Evolutionary conservation across 768 basidiomycete genomes (phyloP), one percentile per base, ranked within the genome.

Genomic region (Amanita subjunquillea): DNA sequence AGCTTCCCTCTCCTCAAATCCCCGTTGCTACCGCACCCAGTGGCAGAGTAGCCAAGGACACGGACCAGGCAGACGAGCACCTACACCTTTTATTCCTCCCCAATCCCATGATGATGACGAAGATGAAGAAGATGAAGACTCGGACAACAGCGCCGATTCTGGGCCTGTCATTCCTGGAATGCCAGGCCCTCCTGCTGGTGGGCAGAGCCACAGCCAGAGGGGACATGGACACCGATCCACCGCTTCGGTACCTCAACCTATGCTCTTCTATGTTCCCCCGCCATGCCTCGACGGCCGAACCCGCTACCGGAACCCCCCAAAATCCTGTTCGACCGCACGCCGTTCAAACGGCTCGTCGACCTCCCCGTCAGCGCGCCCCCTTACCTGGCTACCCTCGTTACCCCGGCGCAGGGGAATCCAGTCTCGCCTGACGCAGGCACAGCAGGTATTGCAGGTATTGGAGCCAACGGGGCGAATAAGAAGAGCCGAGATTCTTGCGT

Each of bases 261-360:
- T 69, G 44, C 62, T 60, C 39, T 62, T 66, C 43, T 57, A 70
- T 3, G 57, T 53, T 47, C 56, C 61, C 3, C 53, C 57, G 15
- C 59, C 22, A 63, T 60, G 6, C 56, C 25, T 1, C 59, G 63
- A 10, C 57, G 67, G 13, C 49, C 54, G 1, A 85, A 89, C 60
- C 85, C 84, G 4, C 77, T 88, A 7, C 87, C 87, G 0, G 54
- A 62, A 2, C 84, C 79, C 0, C 87, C 87, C 0, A 65, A 66
- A 29, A 79, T 87, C 59, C 51, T 87, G 6, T 84, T 82, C 63
- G 72, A 76, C 10, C 65, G 66, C 25, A 71, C 80, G 0, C 82
- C 82, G 0, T 85, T 85, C 62, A 74, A 75, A 48, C 64, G 68
- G 0, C 63, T 86, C 0, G 67, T 83, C 5, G 72, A 73, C 50